Evolutionary conservation across 805 yeast species (phyloP).

Genomic region (Cyberlindnera mississippiensis): DNA sequence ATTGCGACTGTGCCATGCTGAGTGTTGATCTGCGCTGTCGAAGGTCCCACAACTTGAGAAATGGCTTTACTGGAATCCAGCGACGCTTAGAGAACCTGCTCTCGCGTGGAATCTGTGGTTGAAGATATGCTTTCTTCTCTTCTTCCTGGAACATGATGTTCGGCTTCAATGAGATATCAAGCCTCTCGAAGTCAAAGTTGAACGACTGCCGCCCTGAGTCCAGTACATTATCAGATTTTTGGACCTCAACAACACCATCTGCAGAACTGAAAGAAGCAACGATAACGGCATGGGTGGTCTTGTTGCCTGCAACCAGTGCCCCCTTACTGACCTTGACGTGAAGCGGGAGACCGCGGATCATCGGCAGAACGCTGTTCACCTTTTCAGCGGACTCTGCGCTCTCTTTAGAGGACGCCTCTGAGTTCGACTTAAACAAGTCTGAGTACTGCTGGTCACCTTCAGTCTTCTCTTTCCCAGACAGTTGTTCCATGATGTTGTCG

Average conservation of each 20-base stretch:
- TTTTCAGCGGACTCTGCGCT: conserved; percentile 3
- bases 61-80: conserved; percentile 7
- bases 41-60: conserved; percentile 8
- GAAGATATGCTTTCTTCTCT: conserved; percentile 2
- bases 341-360: conserved; percentile 53
- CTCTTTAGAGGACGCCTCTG: conserved; percentile 15
- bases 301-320: conserved; percentile 76
- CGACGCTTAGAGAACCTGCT: conserved; percentile 1
- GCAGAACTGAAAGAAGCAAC: conserved; percentile 56
- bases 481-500: conserved; percentile 50
- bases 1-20: conserved; percentile 27
- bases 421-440: conserved; percentile 12
- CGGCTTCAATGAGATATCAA: conserved; percentile 61
- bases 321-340: conserved; percentile 57
- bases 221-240: conserved; percentile 41
- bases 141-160: conserved; percentile 59
- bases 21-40: conserved; percentile 3
- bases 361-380: conserved; percentile 7
- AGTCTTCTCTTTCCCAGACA: conserved; percentile 21
- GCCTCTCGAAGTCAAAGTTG: conserved; percentile 43
- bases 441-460: conserved; percentile 15
- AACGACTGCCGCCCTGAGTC: conserved; percentile 55
- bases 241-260: conserved; percentile 55
- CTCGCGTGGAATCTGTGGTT: neutral
- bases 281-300: conserved; percentile 66